These are phyloP conservation scores for Malus sieversii DNA, from an alignment of 306 rosid species.

Conservation along the genomic window DNA sequence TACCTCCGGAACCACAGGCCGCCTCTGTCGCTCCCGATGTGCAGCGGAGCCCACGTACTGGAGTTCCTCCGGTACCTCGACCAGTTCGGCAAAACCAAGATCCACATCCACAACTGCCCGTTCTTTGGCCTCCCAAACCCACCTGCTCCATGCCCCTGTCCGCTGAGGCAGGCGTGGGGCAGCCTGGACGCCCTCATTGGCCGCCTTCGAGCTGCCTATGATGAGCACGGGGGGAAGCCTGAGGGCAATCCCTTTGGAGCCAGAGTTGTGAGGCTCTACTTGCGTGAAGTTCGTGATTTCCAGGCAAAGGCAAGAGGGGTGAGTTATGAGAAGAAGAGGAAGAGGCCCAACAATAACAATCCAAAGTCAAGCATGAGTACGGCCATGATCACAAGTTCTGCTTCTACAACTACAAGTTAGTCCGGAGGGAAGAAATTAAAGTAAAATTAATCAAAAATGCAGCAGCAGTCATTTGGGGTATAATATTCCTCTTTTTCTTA, in stretches of 20 bases:
- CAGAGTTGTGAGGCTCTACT: conserved; percentile 52
- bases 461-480: background rate
- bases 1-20: conserved; percentile 78
- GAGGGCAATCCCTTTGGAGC: conserved; percentile 75
- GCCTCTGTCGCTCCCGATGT: conserved; percentile 47
- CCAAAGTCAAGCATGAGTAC: background rate
- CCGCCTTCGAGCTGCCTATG: conserved; percentile 89
- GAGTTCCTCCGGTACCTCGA: conserved; percentile 86
- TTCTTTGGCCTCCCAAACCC: conserved; percentile 81
- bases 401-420: background rate
- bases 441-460: background rate
- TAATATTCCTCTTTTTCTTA: background rate
- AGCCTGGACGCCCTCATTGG: conserved; percentile 94
- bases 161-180: conserved; percentile 93
- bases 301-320: conserved; percentile 88
- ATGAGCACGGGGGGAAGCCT: conserved; percentile 60
- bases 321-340: conserved; percentile 86
- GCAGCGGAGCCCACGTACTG: conserved; percentile 74
- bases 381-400: background rate
- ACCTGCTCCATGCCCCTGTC: conserved; percentile 87
- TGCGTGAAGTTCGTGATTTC: conserved; percentile 87
- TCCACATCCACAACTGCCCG: conserved; percentile 76
- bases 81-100: conserved; percentile 92
- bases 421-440: background rate
- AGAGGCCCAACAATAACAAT: conserved; percentile 41